Conservation (phyloP, 495 filamentous ascomycete genomes). For the Hyaloscypha bicolor region DNA sequence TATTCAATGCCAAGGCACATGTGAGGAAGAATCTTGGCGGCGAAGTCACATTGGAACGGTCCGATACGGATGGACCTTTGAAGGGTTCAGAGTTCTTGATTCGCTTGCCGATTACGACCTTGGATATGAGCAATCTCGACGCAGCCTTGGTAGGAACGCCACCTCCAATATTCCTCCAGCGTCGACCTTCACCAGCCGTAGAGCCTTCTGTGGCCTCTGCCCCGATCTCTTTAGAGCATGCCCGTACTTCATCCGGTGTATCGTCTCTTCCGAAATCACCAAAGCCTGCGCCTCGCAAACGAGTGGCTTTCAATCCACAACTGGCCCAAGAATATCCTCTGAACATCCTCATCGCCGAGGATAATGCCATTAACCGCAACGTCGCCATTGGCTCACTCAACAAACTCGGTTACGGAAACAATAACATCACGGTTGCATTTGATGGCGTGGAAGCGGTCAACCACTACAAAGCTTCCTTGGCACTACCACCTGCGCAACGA, state of each 20-base stretch:
- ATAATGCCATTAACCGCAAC: conserved; percentile 79
- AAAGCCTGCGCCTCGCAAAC: conserved; percentile 28
- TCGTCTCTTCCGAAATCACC: conserved; percentile 21
- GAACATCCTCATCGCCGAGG: conserved; percentile 75
- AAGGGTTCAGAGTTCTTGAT: conserved; percentile 78
- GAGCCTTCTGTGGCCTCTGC: background rate
- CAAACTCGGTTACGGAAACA: conserved; percentile 66
- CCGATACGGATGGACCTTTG: conserved; percentile 66
- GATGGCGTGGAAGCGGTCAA: conserved; percentile 75
- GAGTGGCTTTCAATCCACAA: conserved; percentile 38
- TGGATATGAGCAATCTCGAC: conserved; percentile 11
- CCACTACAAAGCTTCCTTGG: conserved; percentile 50
- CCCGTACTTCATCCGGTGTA: background rate
- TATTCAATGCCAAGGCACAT: conserved; percentile 77
- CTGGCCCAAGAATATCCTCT: conserved; percentile 64
- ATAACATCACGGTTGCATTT: conserved; percentile 62
- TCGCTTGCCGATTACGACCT: conserved; percentile 53
- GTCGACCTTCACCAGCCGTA: conserved; percentile 16
- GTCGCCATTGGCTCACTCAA: conserved; percentile 70
- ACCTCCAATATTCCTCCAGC: background rate
- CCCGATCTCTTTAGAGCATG: background rate
- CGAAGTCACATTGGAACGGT: conserved; percentile 68
- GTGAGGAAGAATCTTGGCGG: conserved; percentile 72
- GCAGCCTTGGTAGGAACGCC: conserved; percentile 25
- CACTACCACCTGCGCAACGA: conserved; percentile 30